Evolutionary conservation across 2,329 filamentous ascomycete genomes (phyloP).

Genomic region (Rasamsonia emersonii): DNA sequence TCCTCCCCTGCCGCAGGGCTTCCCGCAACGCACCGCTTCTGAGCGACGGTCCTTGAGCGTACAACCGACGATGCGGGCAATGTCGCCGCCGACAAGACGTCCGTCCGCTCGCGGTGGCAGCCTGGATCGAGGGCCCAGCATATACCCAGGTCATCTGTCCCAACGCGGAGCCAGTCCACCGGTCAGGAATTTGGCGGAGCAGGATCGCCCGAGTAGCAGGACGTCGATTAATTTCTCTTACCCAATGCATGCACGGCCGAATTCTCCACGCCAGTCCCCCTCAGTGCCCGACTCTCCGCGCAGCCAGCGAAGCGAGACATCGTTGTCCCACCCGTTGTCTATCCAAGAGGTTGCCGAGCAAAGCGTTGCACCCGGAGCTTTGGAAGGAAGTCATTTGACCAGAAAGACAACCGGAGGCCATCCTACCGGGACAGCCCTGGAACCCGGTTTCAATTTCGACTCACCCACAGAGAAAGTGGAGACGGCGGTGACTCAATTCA

Average conservation of each 20-base stretch:
- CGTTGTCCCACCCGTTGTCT: constrained; percentile 16
- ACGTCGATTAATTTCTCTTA: constrained; percentile 43
- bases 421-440: constrained; percentile 15
- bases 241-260: constrained; percentile 32
- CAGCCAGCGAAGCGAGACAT: constrained; percentile 9
- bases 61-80: constrained; percentile 41
- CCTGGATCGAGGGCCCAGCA: constrained; percentile 25
- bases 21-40: constrained; percentile 20
- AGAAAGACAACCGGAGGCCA: constrained; percentile 18
- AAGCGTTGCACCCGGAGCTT: constrained; percentile 16
- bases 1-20: constrained; percentile 58
- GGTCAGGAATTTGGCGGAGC: constrained; percentile 23
- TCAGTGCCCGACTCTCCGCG: constrained; percentile 11
- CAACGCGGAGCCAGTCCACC: constrained; percentile 13
- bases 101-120: constrained; percentile 29
- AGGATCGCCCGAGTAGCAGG: constrained; percentile 32
- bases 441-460: too few relatives aligned
- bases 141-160: constrained; percentile 10
- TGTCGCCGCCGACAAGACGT: constrained; percentile 34
- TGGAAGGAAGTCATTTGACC: constrained; percentile 20
- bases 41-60: constrained; percentile 42
- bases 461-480: too few relatives aligned
- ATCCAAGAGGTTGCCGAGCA: constrained; percentile 13
- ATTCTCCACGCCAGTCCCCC: constrained; percentile 27
- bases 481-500: background rate